phyloP scores from a whole-genome alignment of 495 filamentous ascomycete genomes.

The Penicillium samsonianum region DNA sequence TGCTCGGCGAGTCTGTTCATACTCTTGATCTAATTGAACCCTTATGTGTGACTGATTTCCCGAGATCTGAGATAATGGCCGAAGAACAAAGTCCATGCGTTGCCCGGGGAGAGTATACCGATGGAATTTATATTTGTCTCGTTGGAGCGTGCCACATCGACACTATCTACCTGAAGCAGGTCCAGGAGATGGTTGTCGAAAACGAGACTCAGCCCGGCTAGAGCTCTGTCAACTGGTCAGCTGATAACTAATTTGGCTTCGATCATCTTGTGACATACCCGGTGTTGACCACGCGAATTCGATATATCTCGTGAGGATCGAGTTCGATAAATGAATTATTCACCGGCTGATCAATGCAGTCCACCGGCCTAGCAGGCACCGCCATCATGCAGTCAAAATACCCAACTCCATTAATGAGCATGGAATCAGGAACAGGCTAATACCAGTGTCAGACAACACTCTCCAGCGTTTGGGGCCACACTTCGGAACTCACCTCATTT shows the following conservation, averaged over 20 bases:
- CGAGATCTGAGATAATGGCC: constrained; percentile 7
- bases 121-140: constrained; percentile 28
- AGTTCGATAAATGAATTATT: constrained; percentile 28
- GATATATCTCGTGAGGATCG: constrained; percentile 22
- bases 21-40: constrained; percentile 49
- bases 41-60: constrained; percentile 27
- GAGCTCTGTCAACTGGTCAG: constrained; percentile 29
- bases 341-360: constrained; percentile 35
- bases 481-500: constrained; percentile 40
- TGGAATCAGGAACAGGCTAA: constrained; percentile 52
- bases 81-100: constrained; percentile 49
- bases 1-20: constrained; percentile 4
- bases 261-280: constrained; percentile 28
- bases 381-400: constrained; percentile 52
- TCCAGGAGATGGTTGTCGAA: constrained; percentile 33
- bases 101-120: constrained; percentile 52
- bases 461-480: not conserved
- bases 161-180: constrained; percentile 46
- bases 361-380: constrained; percentile 47
- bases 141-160: constrained; percentile 27
- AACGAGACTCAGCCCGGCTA: constrained; percentile 44
- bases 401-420: constrained; percentile 53
- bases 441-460: not conserved
- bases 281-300: constrained; percentile 42
- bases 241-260: not conserved